Evolutionary conservation across 2,329 filamentous ascomycete genomes (phyloP), one percentile per base, ranked within the genome.

Genomic region (Dactylella cylindrospora): DNA sequence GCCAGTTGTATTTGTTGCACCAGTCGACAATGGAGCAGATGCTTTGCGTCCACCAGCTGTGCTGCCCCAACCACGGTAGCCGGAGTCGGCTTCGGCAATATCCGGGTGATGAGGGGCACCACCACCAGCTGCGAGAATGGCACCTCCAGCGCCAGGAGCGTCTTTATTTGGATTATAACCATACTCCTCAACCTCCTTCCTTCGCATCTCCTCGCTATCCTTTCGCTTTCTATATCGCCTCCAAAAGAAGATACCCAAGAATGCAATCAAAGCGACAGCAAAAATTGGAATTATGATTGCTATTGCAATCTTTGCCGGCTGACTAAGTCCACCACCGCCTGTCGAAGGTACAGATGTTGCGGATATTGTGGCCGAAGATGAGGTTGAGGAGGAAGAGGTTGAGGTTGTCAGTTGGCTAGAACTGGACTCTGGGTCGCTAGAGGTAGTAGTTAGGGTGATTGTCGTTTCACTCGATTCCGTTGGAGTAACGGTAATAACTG

Each of bases 81-180:
- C 91, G 1, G 83, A 79, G 55, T 80, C 80, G 65, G 89, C 86
- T 70, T 95, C 88, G 55, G 82, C 80, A 84, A 90, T 90, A 72
- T 91, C 84, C 68, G 83, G 83, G 33, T 79, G 75, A 47, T 79
- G 79, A 49, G 80, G 81, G 6, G 53, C 66, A 9, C 70, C 73
- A 15, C 73, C 73, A 28, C 71, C 71, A 31, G 73, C 71, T 9
- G 74, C 77, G 9, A 80, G 72, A 8, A 76, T 75, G 5, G 65
- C 65, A 3, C 53, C 64, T 4, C 66, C 77, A 46, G 78, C 74
- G 20, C 74, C 76, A 12, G 81, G 76, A 7, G 78, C 89, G 71
- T 96, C 90, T 61, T 90, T 85, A 74, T 97, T 97, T n/a, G 93
- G 93, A 73, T 97, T 97, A 77, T 90, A 97, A 25, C 87, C 85